phyloP scores from a whole-genome alignment of 768 basidiomycete genomes.

The Pisolithus microcarpus region DNA sequence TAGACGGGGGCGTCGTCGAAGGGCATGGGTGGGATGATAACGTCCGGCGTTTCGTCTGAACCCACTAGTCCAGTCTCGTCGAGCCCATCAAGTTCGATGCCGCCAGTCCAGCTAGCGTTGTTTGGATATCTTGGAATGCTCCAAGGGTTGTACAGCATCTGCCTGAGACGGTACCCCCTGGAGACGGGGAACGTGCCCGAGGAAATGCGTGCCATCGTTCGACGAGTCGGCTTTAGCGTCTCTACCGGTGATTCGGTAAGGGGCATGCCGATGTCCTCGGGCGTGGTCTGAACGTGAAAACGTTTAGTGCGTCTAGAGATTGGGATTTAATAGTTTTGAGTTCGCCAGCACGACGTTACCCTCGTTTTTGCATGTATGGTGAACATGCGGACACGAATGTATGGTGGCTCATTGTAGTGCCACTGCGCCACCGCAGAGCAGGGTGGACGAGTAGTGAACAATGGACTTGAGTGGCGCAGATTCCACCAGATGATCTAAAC shows the following conservation, averaged over 20 bases:
- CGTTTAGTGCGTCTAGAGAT: neutral
- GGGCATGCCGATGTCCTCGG: neutral
- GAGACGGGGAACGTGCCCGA: constrained; percentile 25
- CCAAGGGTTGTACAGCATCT: constrained; percentile 22
- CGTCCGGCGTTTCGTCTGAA: constrained; percentile 10
- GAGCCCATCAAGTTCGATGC: neutral
- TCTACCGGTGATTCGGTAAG: neutral
- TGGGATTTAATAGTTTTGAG: neutral
- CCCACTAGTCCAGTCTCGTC: neutral
- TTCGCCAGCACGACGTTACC: neutral
- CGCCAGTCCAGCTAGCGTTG: neutral
- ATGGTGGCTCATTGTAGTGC: neutral
- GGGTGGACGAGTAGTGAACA: no score
- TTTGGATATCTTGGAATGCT: neutral
- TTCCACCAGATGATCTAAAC: no score
- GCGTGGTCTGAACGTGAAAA: no score
- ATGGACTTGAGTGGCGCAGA: no score
- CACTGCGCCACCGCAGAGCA: neutral
- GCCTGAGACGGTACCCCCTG: constrained; percentile 17
- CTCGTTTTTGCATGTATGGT: neutral
- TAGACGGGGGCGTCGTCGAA: constrained; percentile 22
- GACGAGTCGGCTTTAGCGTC: neutral
- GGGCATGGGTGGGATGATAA: constrained; percentile 29
- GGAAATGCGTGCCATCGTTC: constrained; percentile 5
- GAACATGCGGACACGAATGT: neutral